Evolutionary conservation across 2,329 filamentous ascomycete species (phyloP).

Genomic region (Fusarium armeniacum): DNA sequence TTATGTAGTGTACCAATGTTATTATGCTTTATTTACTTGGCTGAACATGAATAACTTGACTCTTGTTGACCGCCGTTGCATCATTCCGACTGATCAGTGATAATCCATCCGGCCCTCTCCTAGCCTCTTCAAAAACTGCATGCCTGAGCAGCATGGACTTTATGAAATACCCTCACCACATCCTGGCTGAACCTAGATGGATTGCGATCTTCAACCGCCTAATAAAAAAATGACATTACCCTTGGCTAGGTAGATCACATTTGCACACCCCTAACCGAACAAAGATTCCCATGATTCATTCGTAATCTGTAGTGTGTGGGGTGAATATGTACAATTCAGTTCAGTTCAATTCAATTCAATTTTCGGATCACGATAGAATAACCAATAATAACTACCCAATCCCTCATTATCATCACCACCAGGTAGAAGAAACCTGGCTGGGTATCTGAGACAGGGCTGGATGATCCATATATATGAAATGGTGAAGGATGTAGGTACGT

Average conservation of each 20-base stretch:
- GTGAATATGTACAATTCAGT: background rate
- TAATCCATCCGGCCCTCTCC: background rate
- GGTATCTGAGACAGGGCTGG: background rate
- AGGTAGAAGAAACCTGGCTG: no score
- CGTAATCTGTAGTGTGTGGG: background rate
- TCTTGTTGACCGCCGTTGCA: background rate
- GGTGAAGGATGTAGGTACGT: background rate
- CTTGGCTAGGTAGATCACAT: background rate
- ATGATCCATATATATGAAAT: background rate
- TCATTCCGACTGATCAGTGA: background rate
- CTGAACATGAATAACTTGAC: background rate
- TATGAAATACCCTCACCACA: slow-evolving; percentile 25
- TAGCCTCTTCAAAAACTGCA: slow-evolving; percentile 18
- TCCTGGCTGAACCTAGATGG: slow-evolving; percentile 20
- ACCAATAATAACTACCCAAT: background rate
- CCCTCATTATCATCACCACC: background rate
- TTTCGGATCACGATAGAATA: background rate
- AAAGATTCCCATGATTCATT: background rate
- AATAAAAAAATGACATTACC: slow-evolving; percentile 26
- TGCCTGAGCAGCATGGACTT: slow-evolving; percentile 27
- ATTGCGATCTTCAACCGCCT: slow-evolving; percentile 38
- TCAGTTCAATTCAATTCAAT: background rate
- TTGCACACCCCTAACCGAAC: slow-evolving; percentile 2
- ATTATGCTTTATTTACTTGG: background rate
- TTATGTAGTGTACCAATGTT: background rate